Evolutionary conservation across 2,329 filamentous ascomycete genomes (phyloP), one percentile per base, ranked within the genome.

Genomic region (Fusarium pseudonygamai): DNA sequence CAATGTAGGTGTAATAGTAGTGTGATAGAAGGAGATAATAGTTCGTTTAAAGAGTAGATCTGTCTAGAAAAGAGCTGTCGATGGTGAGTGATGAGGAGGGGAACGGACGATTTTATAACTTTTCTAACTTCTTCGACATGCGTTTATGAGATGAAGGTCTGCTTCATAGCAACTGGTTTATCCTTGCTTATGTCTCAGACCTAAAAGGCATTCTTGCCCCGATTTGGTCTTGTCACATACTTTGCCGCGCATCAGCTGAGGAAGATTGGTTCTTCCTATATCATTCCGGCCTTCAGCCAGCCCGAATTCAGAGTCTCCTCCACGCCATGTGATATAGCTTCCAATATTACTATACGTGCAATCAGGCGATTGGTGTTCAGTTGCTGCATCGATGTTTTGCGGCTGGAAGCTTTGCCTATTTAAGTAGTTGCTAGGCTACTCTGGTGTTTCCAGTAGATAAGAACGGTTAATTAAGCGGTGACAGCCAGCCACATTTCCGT

Each of bases 61-160:
- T 20, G 16, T 20, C 4, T 26, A 13, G 7, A 13, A 45, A 7
- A 20, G n/a, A 24, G 11, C 5, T 26, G 7, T 20, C 9, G 12
- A 26, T 20, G 16, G 42, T 26, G 11, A 26, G 1, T 26, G 11
- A 13, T 13, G 24, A 20, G 2, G 6, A 14, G 16, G 16, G 1
- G 24, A 14, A 14, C 9, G 7, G 16, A 14, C 16, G 7, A 20
- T 4, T 26, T 26, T 26, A 26, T 45, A 26, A 4, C n/a, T 13
- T 18, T 12, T 18, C 0, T 7, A 26, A 6, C 15, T 24, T 24
- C 7, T 12, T 18, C 15, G 5, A 18, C 14, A n/a, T n/a, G n/a
- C n/a, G n/a, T n/a, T n/a, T n/a, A n/a, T 7, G 1, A 11, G 3
- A 6, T 43, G 9, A 16, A 18, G 10, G 16, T 5, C 8, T 7